Conservation (phyloP, 2,329 filamentous ascomycete species). For the Stagonosporopsis chrysanthemi region DNA sequence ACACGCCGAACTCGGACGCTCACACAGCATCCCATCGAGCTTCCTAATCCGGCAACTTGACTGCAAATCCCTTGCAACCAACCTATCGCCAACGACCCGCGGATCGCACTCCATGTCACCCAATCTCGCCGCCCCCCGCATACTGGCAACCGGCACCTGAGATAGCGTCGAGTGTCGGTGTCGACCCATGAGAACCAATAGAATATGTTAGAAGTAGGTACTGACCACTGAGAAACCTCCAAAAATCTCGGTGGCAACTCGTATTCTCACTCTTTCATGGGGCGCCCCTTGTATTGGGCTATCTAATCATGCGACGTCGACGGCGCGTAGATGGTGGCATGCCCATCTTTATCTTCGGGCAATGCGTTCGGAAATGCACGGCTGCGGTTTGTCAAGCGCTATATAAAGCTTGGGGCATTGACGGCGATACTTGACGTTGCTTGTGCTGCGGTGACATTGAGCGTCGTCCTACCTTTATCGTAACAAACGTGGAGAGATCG, state of each 20-base stretch:
- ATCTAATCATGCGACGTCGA: conserved; percentile 31
- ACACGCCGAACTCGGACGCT: conserved; percentile 9
- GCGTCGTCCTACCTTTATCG: background rate
- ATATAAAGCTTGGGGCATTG: conserved; percentile 14
- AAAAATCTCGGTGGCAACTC: too few relatives aligned
- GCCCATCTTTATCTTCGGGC: conserved; percentile 16
- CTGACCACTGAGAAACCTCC: too few relatives aligned
- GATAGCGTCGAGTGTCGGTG: conserved; percentile 18
- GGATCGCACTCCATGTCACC: conserved; percentile 16
- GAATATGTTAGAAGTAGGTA: too few relatives aligned
- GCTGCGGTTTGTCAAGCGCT: background rate
- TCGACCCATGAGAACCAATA: too few relatives aligned
- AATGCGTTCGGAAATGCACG: background rate
- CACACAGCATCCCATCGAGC: conserved; percentile 16
- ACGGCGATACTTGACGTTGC: conserved; percentile 8
- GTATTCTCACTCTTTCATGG: too few relatives aligned
- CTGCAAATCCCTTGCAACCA: conserved; percentile 24
- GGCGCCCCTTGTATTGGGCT: too few relatives aligned
- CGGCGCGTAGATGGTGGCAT: conserved; percentile 16
- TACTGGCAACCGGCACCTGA: conserved; percentile 16
- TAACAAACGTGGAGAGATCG: background rate
- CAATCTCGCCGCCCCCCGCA: conserved; percentile 22
- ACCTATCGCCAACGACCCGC: conserved; percentile 24
- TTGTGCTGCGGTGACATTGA: conserved; percentile 2
- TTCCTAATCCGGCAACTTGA: conserved; percentile 30